A percentile compares a stretch with the other conserved stretches of the same genome.
Evolutionary conservation across 768 basidiomycete species (phyloP).

Genomic region (Mycena crocata): DNA sequence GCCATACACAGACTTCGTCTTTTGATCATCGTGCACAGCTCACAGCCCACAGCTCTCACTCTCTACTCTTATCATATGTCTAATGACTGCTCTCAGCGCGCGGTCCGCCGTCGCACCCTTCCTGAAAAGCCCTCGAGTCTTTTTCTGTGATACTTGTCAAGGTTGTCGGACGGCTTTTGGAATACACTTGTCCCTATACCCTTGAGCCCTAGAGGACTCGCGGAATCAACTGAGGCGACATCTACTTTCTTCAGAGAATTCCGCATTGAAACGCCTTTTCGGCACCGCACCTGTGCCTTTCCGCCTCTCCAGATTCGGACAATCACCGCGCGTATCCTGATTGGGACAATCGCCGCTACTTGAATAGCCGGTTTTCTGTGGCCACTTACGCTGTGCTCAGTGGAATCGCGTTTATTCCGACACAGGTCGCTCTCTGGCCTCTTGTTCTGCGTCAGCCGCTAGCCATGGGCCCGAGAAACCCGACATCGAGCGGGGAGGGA

Average conservation of each 20-base stretch:
- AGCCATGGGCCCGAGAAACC: slow-evolving; percentile 17
- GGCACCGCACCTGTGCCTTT: background rate
- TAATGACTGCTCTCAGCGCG: too few species aligned
- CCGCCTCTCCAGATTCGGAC: background rate
- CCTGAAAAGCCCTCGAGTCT: too few species aligned
- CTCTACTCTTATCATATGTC: too few species aligned
- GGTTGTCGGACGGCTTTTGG: too few species aligned
- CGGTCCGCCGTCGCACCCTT: too few species aligned
- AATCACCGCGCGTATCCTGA: background rate
- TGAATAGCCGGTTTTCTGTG: too few species aligned
- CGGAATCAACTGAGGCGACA: too few species aligned
- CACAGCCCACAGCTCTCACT: too few species aligned
- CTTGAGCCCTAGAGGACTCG: too few species aligned
- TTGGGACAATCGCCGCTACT: background rate
- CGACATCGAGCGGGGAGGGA: background rate
- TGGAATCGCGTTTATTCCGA: background rate
- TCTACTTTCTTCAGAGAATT: too few species aligned
- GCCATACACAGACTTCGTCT: background rate
- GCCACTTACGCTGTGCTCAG: background rate
- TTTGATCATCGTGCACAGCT: background rate
- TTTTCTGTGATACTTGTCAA: too few species aligned
- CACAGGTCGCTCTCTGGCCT: background rate
- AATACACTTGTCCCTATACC: too few species aligned
- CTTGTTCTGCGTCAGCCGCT: background rate
- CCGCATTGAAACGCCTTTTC: background rate